These are phyloP conservation scores for Melampsora abietis-canadensis DNA, from an alignment of 1,284 basidiomycete genomes.

Conservation along the genomic window DNA sequence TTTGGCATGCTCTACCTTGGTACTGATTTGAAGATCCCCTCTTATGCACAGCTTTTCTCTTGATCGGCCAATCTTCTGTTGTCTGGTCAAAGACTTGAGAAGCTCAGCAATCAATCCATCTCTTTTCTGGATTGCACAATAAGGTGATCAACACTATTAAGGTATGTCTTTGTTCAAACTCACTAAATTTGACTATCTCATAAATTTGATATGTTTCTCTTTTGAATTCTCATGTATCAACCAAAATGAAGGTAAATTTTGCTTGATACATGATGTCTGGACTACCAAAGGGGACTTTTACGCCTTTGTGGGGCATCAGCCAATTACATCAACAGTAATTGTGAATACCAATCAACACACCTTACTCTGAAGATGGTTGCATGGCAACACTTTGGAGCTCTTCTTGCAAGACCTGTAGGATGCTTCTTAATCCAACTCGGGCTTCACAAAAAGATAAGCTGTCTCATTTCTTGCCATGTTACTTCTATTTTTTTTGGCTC, in stretches of 20 bases:
- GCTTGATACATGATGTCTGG: constrained; percentile 18
- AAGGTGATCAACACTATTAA: neutral
- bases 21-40: constrained; percentile 1
- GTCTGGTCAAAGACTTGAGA: neutral
- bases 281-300: constrained; percentile 13
- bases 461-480: neutral
- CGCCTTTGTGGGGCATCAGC: constrained; percentile 10
- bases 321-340: neutral
- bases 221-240: too few relatives aligned
- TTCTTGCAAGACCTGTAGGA: constrained; percentile 1
- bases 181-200: neutral
- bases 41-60: neutral
- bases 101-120: neutral
- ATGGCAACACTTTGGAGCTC: constrained; percentile 2
- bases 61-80: neutral
- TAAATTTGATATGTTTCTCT: too few relatives aligned
- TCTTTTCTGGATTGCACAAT: neutral
- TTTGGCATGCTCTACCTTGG: constrained; percentile 8
- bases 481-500: neutral
- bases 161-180: neutral
- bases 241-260: neutral
- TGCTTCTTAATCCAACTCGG: neutral
- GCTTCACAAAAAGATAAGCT: constrained; percentile 13
- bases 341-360: neutral
- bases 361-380: constrained; percentile 12